Percentiles rank a stretch among this genome's conserved stretches.
Conservation (phyloP, 768 basidiomycete genomes). For the Auricularia auricula-judae region DNA sequence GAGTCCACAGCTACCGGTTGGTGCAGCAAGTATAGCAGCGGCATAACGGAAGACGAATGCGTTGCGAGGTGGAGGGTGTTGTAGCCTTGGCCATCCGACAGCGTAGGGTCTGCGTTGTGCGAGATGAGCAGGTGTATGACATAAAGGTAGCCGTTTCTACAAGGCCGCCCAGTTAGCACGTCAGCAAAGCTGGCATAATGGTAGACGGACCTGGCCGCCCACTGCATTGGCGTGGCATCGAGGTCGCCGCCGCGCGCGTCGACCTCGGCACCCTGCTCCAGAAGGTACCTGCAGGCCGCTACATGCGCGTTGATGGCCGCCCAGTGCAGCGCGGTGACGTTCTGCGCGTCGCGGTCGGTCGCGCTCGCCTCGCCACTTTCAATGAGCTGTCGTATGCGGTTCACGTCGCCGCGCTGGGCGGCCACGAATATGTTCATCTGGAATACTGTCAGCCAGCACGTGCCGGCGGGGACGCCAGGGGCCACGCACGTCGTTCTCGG, state of each 20-base stretch:
- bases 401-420: constrained; percentile 78
- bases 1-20: constrained; percentile 90
- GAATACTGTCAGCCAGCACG: neutral
- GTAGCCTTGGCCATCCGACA: constrained; percentile 89
- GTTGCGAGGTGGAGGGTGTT: constrained; percentile 92
- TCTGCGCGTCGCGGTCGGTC: constrained; percentile 76
- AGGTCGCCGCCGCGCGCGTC: constrained; percentile 93
- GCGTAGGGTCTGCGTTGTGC: constrained; percentile 86
- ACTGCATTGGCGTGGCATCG: constrained; percentile 89
- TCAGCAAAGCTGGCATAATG: neutral
- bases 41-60: constrained; percentile 91
- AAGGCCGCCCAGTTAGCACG: neutral
- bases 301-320: constrained; percentile 95
- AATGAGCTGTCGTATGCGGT: constrained; percentile 50
- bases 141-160: constrained; percentile 86
- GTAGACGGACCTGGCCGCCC: constrained; percentile 62
- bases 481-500: constrained; percentile 5
- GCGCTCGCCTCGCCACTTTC: constrained; percentile 60
- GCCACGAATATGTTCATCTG: constrained; percentile 59
- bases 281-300: constrained; percentile 72
- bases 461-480: neutral
- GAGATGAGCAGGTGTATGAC: constrained; percentile 85
- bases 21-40: constrained; percentile 80
- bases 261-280: constrained; percentile 90
- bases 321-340: constrained; percentile 96